Evolutionary conservation across 2,329 filamentous ascomycete genomes (phyloP).

Genomic region (Bipolaris gigantea): DNA sequence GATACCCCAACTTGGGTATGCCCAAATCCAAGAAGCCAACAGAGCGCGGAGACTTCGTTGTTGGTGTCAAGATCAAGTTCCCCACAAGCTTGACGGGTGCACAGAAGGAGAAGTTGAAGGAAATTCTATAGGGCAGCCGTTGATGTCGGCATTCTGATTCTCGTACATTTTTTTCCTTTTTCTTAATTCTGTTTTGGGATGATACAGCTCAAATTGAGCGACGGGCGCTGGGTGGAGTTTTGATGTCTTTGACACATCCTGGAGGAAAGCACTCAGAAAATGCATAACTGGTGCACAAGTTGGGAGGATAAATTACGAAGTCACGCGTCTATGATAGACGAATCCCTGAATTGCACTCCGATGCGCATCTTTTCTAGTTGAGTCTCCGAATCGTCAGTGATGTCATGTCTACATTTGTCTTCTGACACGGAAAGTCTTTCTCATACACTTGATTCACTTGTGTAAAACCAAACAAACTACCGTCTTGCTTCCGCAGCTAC

Average conservation of each 20-base stretch:
- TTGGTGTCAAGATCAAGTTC: constrained; percentile 92
- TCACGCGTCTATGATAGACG: constrained; percentile 13
- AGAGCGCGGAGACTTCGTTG: constrained; percentile 82
- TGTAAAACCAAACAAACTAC: not conserved
- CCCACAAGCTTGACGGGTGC: constrained; percentile 72
- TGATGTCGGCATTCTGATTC: constrained; percentile 8
- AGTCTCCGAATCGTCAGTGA: not conserved
- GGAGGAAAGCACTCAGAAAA: not conserved
- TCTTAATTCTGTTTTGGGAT: not conserved
- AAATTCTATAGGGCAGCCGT: constrained; percentile 62
- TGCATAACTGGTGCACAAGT: constrained; percentile 1
- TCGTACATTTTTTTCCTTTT: constrained; percentile 10
- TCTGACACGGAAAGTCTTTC: not conserved
- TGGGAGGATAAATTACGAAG: constrained; percentile 7
- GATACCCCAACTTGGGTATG: constrained; percentile 88
- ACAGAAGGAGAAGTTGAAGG: constrained; percentile 80
- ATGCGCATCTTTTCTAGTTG: not conserved
- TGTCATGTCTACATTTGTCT: not conserved
- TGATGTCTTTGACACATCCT: constrained; percentile 1
- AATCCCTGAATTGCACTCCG: constrained; percentile 5
- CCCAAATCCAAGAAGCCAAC: constrained; percentile 86
- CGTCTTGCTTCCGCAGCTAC: not conserved
- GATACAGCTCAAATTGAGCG: constrained; percentile 14
- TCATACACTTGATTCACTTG: not conserved
- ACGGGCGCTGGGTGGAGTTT: constrained; percentile 24